Percentiles rank a stretch among this genome's conserved stretches.
phyloP scores from a whole-genome alignment of 2,329 filamentous ascomycete species.

The Verticillium nubilum region DNA sequence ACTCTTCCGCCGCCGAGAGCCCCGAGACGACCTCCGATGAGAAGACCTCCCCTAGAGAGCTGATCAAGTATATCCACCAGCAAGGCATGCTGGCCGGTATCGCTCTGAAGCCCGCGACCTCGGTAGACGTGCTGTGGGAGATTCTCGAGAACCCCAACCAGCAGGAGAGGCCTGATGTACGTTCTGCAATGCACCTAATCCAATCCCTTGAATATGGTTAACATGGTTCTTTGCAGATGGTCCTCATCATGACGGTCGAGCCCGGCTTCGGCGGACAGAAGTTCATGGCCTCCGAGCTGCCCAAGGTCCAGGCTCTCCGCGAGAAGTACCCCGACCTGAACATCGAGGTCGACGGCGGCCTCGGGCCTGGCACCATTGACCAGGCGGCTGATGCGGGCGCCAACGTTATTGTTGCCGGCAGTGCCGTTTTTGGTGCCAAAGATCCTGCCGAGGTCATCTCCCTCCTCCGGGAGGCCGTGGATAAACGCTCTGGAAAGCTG shows the following conservation, averaged over 20 bases:
- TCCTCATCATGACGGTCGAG: slow-evolving; percentile 96
- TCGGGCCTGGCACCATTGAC: slow-evolving; percentile 85
- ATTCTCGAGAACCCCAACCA: slow-evolving; percentile 69
- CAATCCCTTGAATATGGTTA: background rate
- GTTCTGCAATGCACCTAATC: slow-evolving; percentile 25
- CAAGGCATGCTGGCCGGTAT: slow-evolving; percentile 86
- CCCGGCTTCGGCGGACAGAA: slow-evolving; percentile 97
- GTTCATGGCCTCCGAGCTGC: slow-evolving; percentile 94
- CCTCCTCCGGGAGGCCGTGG: slow-evolving; percentile 73
- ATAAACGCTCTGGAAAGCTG: slow-evolving; percentile 46
- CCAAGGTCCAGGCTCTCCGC: slow-evolving; percentile 83
- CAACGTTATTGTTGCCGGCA: slow-evolving; percentile 96
- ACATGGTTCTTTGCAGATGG: slow-evolving; percentile 61
- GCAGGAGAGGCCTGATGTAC: slow-evolving; percentile 81
- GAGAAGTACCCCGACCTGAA: slow-evolving; percentile 84
- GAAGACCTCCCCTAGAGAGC: slow-evolving; percentile 75
- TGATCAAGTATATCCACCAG: slow-evolving; percentile 88
- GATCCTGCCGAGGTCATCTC: slow-evolving; percentile 83
- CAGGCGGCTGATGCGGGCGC: slow-evolving; percentile 92
- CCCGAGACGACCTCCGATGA: slow-evolving; percentile 64
- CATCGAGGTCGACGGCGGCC: slow-evolving; percentile 94
- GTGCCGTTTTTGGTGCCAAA: slow-evolving; percentile 88
- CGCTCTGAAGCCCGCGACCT: slow-evolving; percentile 89
- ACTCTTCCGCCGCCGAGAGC: slow-evolving; percentile 78
- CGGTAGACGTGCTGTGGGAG: slow-evolving; percentile 87